Conservation (phyloP, 768 basidiomycete genomes). For the Tulasnella sp. region DNA sequence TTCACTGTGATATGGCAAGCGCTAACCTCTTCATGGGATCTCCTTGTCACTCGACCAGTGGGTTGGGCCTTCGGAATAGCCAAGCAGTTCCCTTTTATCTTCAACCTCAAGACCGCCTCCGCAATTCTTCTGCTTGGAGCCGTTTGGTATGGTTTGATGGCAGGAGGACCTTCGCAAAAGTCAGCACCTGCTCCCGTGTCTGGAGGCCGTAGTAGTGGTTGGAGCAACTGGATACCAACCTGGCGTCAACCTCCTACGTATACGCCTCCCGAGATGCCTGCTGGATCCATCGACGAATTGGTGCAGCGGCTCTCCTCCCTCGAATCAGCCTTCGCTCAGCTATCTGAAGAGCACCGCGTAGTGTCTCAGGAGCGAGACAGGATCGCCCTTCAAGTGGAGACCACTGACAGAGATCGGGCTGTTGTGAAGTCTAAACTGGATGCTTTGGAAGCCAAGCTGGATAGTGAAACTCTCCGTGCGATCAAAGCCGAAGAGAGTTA, state of each 20-base stretch:
- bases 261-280: constrained; percentile 43
- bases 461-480: constrained; percentile 33
- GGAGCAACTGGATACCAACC: constrained; percentile 6
- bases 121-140: neutral
- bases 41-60: constrained; percentile 13
- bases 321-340: constrained; percentile 47
- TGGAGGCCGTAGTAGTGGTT: neutral
- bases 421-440: constrained; percentile 45
- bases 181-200: neutral
- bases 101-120: constrained; percentile 2
- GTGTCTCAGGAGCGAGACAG: constrained; percentile 35
- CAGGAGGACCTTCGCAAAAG: neutral
- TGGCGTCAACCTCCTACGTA: constrained; percentile 28
- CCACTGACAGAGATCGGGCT: constrained; percentile 29
- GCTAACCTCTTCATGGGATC: constrained; percentile 5
- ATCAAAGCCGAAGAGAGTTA: constrained; percentile 42
- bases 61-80: neutral
- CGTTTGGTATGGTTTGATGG: neutral
- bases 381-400: constrained; percentile 25
- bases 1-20: constrained; percentile 4
- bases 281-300: constrained; percentile 53
- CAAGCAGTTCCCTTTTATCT: constrained; percentile 15
- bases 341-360: constrained; percentile 28
- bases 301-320: constrained; percentile 47
- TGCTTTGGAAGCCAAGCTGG: constrained; percentile 42